A percentile compares a stretch with the other conserved stretches of the same genome.
Evolutionary conservation across 2,329 filamentous ascomycete genomes (phyloP).

Genomic region (Nannizzia gypsea): DNA sequence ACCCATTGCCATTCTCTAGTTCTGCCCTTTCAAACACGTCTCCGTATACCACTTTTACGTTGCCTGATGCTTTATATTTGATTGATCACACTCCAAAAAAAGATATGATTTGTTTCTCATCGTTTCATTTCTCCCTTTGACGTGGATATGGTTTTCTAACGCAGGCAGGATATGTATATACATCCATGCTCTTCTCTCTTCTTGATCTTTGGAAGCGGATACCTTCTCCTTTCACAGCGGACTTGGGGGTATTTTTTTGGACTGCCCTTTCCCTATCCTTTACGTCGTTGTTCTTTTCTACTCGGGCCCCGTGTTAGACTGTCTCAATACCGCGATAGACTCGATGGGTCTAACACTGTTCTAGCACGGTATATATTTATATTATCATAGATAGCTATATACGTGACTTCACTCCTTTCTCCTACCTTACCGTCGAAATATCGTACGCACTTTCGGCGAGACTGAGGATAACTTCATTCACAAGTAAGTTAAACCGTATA

Average conservation of each 20-base stretch:
- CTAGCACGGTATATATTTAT: background rate
- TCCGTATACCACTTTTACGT: background rate
- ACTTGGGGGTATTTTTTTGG: background rate
- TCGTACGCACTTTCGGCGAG: too few relatives aligned
- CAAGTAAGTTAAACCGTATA: too few relatives aligned
- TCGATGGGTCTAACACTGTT: background rate
- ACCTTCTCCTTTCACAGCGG: background rate
- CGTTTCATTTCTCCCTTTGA: background rate
- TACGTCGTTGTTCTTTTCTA: background rate
- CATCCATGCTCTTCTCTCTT: background rate
- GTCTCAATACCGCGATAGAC: background rate
- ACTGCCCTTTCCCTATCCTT: background rate
- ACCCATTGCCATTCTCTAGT: background rate
- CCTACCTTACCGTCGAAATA: too few relatives aligned
- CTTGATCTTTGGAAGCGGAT: background rate
- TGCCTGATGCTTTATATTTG: too few relatives aligned
- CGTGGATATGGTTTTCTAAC: background rate
- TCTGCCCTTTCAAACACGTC: background rate
- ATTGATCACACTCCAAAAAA: background rate
- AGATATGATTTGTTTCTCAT: background rate
- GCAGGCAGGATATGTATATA: slow-evolving; percentile 1
- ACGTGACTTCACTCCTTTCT: background rate
- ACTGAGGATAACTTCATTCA: too few relatives aligned
- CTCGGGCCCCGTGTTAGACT: background rate
- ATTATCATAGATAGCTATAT: background rate